Conservation (phyloP, 2,329 filamentous ascomycete genomes). For the Colletotrichum sp. region DNA sequence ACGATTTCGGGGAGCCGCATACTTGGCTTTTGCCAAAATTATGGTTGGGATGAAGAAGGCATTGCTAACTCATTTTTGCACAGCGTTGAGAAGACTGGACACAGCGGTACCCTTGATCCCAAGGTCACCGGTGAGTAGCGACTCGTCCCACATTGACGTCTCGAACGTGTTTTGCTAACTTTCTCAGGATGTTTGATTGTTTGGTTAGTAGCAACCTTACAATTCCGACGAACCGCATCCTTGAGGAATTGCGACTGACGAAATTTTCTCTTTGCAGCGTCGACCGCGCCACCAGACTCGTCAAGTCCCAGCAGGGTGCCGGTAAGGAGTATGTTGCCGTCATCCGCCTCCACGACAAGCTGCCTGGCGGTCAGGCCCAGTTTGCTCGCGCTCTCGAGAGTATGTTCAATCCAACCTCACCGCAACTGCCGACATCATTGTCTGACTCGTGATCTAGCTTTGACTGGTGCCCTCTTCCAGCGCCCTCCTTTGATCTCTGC, state of each 20-base stretch:
- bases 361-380: slow-evolving; percentile 91
- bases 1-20: neutral
- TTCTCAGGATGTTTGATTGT: slow-evolving; percentile 22
- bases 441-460: slow-evolving; percentile 39
- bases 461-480: slow-evolving; percentile 97
- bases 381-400: slow-evolving; percentile 92
- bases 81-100: slow-evolving; percentile 93
- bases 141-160: slow-evolving; percentile 76
- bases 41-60: neutral
- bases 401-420: neutral
- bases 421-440: neutral
- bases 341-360: slow-evolving; percentile 92
- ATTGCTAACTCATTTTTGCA: neutral
- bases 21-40: neutral
- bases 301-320: slow-evolving; percentile 98
- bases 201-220: slow-evolving; percentile 9
- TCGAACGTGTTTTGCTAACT: slow-evolving; percentile 50
- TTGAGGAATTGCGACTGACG: neutral
- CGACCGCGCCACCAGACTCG: slow-evolving; percentile 94
- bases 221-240: neutral
- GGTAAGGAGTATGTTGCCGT: slow-evolving; percentile 99
- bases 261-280: slow-evolving; percentile 49
- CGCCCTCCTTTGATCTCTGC: slow-evolving; percentile 96
- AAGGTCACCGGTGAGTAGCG: slow-evolving; percentile 79
- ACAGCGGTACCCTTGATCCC: slow-evolving; percentile 97